Base-by-base conservation (phyloP, 2,329 filamentous ascomycete genomes). In the Pestalotiopsis sp. region DNA sequence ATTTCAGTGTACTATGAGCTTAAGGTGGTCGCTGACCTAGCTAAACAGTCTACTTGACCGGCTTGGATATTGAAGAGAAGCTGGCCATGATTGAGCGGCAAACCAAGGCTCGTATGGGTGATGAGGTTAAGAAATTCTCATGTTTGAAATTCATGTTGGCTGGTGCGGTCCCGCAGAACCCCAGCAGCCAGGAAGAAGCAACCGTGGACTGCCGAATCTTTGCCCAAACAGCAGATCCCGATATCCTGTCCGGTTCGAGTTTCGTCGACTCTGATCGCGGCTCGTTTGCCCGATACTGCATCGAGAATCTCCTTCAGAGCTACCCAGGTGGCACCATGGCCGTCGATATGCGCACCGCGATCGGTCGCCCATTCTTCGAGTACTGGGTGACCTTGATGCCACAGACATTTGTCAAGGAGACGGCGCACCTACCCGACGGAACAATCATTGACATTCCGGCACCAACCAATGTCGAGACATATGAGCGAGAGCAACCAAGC, bases 201-300 rank as follows among this genome's bases (percentile, higher is more conserved):
- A 81, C 79, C 0, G 78, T 81, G 20, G 78, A 81, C 71, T 74
- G 81, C 67, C 75, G 79, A 45, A 73, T 78, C 68, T 78, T 79
- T 69, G 77, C 77, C 0, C 80, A 87, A 72, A 82, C 83, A 17
- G 76, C 71, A 68, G 74, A 78, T 45, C 78, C 78, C 2, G 75
- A 80, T 58, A 49, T 67, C 2, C 31, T 66, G 4, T 70, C 71
- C 70, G 68, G 71, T 72, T n/a, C 70, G 69, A 69, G 71, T 69
- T 71, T 72, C 74, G 72, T 74, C 74, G 31, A 74, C 78, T 4
- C 71, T 67, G 17, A 78, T 72, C 64, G 71, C 41, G 72, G 72
- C 67, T 70, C 71, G 0, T 82, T 82, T 70, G 71, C 81, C 2
- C 76, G 79, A 9, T 78, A 74, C 27, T 75, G 80, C 66, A 76